A percentile compares a stretch with the other conserved stretches of the same genome.
Conservation (phyloP, 2,329 filamentous ascomycete species). For the Nannizziopsis arthrosporioides region DNA sequence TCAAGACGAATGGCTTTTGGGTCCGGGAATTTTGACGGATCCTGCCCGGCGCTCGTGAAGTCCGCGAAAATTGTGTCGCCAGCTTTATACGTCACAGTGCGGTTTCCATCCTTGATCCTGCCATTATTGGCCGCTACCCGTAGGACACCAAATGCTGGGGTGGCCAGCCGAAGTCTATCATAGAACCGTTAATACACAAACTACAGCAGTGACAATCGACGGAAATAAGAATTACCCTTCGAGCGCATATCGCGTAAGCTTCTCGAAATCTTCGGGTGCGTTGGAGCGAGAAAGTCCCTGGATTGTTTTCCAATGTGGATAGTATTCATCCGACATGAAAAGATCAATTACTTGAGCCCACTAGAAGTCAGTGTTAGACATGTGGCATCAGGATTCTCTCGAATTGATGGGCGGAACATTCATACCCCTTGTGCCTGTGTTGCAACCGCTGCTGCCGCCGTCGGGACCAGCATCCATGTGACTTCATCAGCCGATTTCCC, state of each 20-base stretch:
- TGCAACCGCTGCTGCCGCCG: constrained; percentile 44
- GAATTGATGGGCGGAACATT: background rate
- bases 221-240: constrained; percentile 41
- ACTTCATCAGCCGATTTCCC: constrained; percentile 39
- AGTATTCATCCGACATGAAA: constrained; percentile 41
- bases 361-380: background rate
- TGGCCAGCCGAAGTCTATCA: constrained; percentile 22
- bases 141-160: constrained; percentile 23
- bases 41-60: constrained; percentile 29
- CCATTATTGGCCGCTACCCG: constrained; percentile 26
- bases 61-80: constrained; percentile 29
- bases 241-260: constrained; percentile 45
- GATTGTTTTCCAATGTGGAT: constrained; percentile 38
- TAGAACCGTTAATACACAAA: constrained; percentile 33
- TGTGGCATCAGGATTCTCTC: background rate
- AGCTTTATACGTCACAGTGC: constrained; percentile 25
- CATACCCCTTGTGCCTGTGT: constrained; percentile 49
- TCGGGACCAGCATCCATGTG: constrained; percentile 47
- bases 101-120: constrained; percentile 26
- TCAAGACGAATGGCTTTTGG: constrained; percentile 34
- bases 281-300: constrained; percentile 37
- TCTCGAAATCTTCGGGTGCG: constrained; percentile 25
- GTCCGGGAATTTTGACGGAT: constrained; percentile 28
- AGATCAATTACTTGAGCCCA: constrained; percentile 43
- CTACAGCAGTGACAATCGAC: constrained; percentile 30